Base-by-base conservation (phyloP, 2,329 filamentous ascomycete genomes). In the Tolypocladium tundrense region DNA sequence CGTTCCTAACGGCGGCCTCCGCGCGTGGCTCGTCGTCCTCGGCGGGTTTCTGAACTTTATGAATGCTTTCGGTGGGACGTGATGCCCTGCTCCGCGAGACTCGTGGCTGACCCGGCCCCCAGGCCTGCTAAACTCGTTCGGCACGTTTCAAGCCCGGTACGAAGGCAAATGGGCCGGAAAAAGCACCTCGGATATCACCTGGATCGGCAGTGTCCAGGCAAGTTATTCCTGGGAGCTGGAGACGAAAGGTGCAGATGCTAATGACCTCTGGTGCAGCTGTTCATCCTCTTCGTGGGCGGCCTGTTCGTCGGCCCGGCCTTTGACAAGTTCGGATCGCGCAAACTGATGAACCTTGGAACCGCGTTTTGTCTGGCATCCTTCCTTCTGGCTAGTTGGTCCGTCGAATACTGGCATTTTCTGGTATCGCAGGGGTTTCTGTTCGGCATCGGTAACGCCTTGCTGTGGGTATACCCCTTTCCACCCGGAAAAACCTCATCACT, bases 121-220 rank as follows among this genome's bases (percentile, higher is more conserved):
- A 69, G 67, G 67, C 9, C 57, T 69, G 16, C n/a, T 69, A 24
- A 70, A 73, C 60, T 67, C 77, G n/a, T 84, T 82, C 60, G 81
- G 81, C 4, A 75, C 79, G 3, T 84, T 81, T 58, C 80, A 84
- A 60, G 75, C 75, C 4, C 78, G 79, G 66, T 85, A 84, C 60
- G 61, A 63, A 52, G 39, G 39, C 6, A 72, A 67, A 55, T 64
- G 72, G 63, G 60, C 69, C 51, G 57, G 76, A 63, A 54, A 50
- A 35, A 60, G 65, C 7, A 69, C 73, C 24, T 66, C 43, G 62
- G 70, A 45, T 48, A 63, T 77, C 19, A 70, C 74, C 24, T 78
- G 75, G 75, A 75, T 79, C 50, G 75, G 77, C 14, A 64, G 67
- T 53, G 37, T 64, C 27, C 69, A 69, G 59, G 66, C 65, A 63